Percentiles rank a stretch among this genome's conserved stretches.
Conservation (phyloP, 2,329 filamentous ascomycete species). For the Cytospora paraplurivora region DNA sequence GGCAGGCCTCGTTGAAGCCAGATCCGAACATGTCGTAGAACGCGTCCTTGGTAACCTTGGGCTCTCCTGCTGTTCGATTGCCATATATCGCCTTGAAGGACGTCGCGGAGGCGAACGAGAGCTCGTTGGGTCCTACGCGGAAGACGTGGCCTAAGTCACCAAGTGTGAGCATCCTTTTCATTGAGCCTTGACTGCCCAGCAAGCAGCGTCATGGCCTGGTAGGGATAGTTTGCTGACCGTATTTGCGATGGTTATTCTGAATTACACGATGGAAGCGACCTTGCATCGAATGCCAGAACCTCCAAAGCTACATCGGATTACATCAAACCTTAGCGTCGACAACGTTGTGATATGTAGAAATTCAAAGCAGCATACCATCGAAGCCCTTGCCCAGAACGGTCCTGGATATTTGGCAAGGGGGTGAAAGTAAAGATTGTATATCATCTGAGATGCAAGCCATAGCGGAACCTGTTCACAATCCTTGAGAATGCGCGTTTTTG, state of each 20-base stretch:
- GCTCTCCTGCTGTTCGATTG: conserved; percentile 15
- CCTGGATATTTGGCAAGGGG: conserved; percentile 2
- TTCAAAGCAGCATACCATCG: not conserved
- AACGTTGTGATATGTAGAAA: too few species aligned
- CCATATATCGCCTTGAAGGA: conserved; percentile 29
- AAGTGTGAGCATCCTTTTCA: too few species aligned
- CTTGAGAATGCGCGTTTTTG: not conserved
- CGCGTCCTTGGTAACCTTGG: conserved; percentile 31
- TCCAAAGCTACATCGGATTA: not conserved
- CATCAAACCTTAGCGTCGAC: not conserved
- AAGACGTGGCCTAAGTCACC: conserved; percentile 5
- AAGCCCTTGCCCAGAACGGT: conserved; percentile 2
- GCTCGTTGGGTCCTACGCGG: conserved; percentile 14
- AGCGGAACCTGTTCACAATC: not conserved
- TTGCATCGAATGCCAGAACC: conserved; percentile 6
- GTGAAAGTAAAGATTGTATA: conserved; percentile 6
- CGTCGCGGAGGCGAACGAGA: conserved; percentile 16
- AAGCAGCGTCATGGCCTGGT: too few species aligned
- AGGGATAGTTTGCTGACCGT: not conserved
- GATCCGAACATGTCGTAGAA: conserved; percentile 35
- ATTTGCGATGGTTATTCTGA: not conserved
- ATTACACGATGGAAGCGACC: conserved; percentile 1
- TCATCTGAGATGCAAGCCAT: not conserved
- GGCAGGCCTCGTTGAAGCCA: conserved; percentile 30
- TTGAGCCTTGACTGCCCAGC: not conserved